Evolutionary conservation across 768 basidiomycete genomes (phyloP).

Genomic region (Kwoniella sp.): DNA sequence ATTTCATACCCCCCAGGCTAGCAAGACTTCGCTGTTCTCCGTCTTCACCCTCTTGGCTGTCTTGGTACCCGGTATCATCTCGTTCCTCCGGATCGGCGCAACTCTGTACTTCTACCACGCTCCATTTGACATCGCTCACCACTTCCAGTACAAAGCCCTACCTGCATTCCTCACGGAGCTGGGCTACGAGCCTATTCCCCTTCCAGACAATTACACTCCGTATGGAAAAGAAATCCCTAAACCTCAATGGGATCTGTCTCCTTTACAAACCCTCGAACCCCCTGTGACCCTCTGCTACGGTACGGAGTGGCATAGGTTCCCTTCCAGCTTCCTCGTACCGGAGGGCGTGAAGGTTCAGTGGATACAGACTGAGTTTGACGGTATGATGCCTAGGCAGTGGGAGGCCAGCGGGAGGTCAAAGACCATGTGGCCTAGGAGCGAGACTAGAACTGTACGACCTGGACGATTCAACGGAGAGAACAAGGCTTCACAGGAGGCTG

Average conservation of each 20-base stretch:
- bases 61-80: conserved; percentile 68
- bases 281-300: conserved; percentile 74
- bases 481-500: conserved; percentile 64
- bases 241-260: conserved; percentile 61
- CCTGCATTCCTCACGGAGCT: conserved; percentile 68
- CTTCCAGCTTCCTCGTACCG: conserved; percentile 84
- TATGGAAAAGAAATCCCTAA: conserved; percentile 62
- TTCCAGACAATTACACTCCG: conserved; percentile 49
- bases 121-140: conserved; percentile 70
- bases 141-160: conserved; percentile 75
- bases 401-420: conserved; percentile 52
- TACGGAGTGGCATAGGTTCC: conserved; percentile 96
- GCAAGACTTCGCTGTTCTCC: conserved; percentile 80
- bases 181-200: conserved; percentile 52
- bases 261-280: conserved; percentile 66
- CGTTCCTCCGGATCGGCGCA: conserved; percentile 76
- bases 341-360: conserved; percentile 79
- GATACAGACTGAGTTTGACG: conserved; percentile 87
- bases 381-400: conserved; percentile 85
- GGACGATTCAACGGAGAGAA: conserved; percentile 83
- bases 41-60: conserved; percentile 72
- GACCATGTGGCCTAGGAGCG: conserved; percentile 64
- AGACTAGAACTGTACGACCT: conserved; percentile 65
- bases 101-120: conserved; percentile 88
- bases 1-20: no score